These are phyloP conservation scores for Coprinellus micaceus DNA, from an alignment of 768 basidiomycete genomes.

Conservation along the genomic window DNA sequence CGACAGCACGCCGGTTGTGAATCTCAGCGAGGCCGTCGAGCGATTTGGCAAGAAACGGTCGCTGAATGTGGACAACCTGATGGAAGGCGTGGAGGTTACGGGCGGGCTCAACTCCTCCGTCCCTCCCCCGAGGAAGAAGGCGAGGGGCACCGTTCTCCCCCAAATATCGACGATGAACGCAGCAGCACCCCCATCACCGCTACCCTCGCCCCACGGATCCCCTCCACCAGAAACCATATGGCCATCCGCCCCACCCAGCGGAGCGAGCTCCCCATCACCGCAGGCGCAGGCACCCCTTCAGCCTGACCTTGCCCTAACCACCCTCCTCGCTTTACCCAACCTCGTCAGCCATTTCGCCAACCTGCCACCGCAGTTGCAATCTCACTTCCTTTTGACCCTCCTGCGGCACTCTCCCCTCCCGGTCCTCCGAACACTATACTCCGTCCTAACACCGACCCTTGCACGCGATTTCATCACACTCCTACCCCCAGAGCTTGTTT, in stretches of 20 bases:
- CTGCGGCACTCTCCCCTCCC: slow-evolving; percentile 88
- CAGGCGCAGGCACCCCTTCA: slow-evolving; percentile 72
- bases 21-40: slow-evolving; percentile 77
- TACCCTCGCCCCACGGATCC: slow-evolving; percentile 84
- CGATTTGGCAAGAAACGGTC: slow-evolving; percentile 85
- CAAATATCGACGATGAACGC: slow-evolving; percentile 63
- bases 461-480: slow-evolving; percentile 93
- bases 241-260: slow-evolving; percentile 81
- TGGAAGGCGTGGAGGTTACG: slow-evolving; percentile 47
- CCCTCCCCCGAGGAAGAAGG: slow-evolving; percentile 72
- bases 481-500: slow-evolving; percentile 88
- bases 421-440: slow-evolving; percentile 85
- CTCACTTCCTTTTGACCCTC: slow-evolving; percentile 89
- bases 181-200: slow-evolving; percentile 78
- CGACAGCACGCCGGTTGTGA: slow-evolving; percentile 51
- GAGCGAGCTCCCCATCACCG: slow-evolving; percentile 66
- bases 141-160: slow-evolving; percentile 56
- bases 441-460: slow-evolving; percentile 84
- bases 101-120: slow-evolving; percentile 41
- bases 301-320: slow-evolving; percentile 77
- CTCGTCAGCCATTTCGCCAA: slow-evolving; percentile 77
- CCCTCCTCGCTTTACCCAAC: slow-evolving; percentile 81
- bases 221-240: slow-evolving; percentile 72
- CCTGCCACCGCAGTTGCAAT: slow-evolving; percentile 81
- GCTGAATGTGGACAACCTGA: slow-evolving; percentile 52